A percentile compares a stretch with the other conserved stretches of the same genome.
phyloP scores from a whole-genome alignment of 2,329 filamentous ascomycete species.

The Fusarium concolor region DNA sequence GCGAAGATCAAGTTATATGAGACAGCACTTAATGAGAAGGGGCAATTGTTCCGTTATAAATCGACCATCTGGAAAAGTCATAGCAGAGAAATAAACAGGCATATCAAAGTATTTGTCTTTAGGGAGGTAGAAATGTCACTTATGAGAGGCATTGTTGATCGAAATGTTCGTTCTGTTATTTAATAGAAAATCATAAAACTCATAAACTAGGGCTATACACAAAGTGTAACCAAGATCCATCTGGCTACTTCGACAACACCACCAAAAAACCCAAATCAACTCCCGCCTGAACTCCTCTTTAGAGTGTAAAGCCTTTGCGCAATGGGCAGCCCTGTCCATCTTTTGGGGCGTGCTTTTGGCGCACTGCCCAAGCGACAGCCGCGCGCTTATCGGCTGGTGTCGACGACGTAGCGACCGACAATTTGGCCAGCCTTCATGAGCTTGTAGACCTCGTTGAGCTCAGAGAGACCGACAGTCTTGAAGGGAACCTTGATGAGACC shows the following conservation, averaged over 20 bases:
- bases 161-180: constrained; percentile 42
- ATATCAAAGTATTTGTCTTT: too few relatives aligned
- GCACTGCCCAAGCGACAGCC: constrained; percentile 33
- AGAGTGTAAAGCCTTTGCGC: constrained; percentile 38
- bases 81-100: not conserved
- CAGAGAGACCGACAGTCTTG: constrained; percentile 84
- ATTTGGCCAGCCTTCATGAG: constrained; percentile 78
- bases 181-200: constrained; percentile 45
- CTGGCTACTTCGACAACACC: constrained; percentile 44
- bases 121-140: not conserved
- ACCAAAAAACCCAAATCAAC: constrained; percentile 44
- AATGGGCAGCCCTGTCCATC: constrained; percentile 35
- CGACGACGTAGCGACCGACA: constrained; percentile 82
- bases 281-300: constrained; percentile 46
- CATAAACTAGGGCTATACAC: constrained; percentile 42
- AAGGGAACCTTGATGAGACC: constrained; percentile 88
- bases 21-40: not conserved
- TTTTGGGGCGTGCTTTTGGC: constrained; percentile 19
- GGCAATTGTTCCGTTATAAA: not conserved
- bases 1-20: not conserved
- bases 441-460: constrained; percentile 84
- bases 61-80: not conserved
- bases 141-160: constrained; percentile 8
- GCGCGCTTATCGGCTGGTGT: constrained; percentile 70
- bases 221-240: constrained; percentile 38